phyloP scores from a whole-genome alignment of 352 stramenopile species.

The Pythium pyrilobum region DNA sequence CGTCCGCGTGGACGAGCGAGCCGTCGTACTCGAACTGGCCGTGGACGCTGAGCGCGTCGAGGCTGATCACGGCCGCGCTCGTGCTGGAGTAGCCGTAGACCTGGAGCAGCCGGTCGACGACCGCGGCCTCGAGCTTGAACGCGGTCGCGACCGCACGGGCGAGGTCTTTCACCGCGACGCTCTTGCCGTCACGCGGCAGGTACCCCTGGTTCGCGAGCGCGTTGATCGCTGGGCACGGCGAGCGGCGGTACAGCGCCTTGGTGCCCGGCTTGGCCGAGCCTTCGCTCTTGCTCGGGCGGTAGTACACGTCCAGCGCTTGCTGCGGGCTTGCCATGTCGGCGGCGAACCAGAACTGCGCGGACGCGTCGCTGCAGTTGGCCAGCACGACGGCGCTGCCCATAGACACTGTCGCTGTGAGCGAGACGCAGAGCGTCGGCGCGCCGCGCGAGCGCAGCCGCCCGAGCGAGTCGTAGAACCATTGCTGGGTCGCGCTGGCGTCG shows the following conservation, averaged over 20 bases:
- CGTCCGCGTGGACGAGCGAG: conserved; percentile 38
- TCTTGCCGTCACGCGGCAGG: conserved; percentile 30
- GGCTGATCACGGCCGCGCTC: conserved; percentile 13
- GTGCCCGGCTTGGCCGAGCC: conserved; percentile 22
- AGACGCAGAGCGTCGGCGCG: neutral
- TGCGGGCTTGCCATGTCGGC: neutral
- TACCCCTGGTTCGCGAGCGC: conserved; percentile 44
- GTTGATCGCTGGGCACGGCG: conserved; percentile 44
- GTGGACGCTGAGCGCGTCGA: conserved; percentile 31
- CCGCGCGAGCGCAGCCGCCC: neutral
- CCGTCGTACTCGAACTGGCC: conserved; percentile 39
- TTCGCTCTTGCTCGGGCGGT: neutral
- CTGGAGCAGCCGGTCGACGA: neutral
- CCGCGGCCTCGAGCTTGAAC: conserved; percentile 26
- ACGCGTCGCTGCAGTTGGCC: neutral
- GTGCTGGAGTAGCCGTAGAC: no score
- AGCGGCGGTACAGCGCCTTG: conserved; percentile 23
- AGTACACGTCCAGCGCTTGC: neutral
- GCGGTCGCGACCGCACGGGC: conserved; percentile 25
- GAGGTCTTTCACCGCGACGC: conserved; percentile 19
- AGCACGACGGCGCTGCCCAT: neutral
- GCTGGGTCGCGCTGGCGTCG: neutral
- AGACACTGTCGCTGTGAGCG: neutral
- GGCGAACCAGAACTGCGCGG: neutral
- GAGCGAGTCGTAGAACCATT: conserved; percentile 2